Evolutionary conservation across 1,284 basidiomycete genomes (phyloP).

Genomic region (Cutaneotrichosporon mucoides): DNA sequence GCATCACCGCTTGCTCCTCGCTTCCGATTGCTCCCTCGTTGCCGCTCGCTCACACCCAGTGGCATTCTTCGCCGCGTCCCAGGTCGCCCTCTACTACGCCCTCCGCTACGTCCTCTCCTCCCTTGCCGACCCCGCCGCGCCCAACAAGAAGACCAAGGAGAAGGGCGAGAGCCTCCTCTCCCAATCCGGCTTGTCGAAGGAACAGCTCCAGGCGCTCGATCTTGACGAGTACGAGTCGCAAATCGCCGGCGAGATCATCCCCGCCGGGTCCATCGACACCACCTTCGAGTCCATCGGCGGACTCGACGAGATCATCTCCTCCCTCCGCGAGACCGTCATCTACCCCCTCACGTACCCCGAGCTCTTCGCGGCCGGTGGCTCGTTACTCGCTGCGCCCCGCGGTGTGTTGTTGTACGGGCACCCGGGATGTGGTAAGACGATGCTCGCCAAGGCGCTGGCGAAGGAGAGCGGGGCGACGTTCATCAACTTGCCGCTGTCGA

Average conservation of each 20-base stretch:
- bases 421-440: conserved; percentile 90
- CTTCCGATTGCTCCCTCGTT: too few species aligned
- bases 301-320: conserved; percentile 84
- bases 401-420: conserved; percentile 81
- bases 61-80: conserved; percentile 60
- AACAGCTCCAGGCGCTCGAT: conserved; percentile 52
- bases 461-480: conserved; percentile 97
- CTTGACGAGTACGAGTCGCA: conserved; percentile 56
- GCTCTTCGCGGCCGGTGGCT: conserved; percentile 72
- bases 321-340: conserved; percentile 91
- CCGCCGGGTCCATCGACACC: conserved; percentile 53
- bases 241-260: conserved; percentile 54
- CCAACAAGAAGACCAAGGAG: conserved; percentile 39
- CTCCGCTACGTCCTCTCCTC: conserved; percentile 46
- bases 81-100: conserved; percentile 46
- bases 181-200: conserved; percentile 39
- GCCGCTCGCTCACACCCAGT: conserved; percentile 53
- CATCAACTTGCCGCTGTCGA: conserved; percentile 72
- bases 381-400: conserved; percentile 56
- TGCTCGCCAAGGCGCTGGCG: conserved; percentile 91
- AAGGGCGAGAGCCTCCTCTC: conserved; percentile 43
- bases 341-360: conserved; percentile 90
- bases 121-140: conserved; percentile 40
- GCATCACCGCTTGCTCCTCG: too few species aligned
- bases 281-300: conserved; percentile 69